These are phyloP conservation scores for Anisogramma anomala DNA, from an alignment of 2,329 filamentous ascomycete species.

Conservation along the genomic window DNA sequence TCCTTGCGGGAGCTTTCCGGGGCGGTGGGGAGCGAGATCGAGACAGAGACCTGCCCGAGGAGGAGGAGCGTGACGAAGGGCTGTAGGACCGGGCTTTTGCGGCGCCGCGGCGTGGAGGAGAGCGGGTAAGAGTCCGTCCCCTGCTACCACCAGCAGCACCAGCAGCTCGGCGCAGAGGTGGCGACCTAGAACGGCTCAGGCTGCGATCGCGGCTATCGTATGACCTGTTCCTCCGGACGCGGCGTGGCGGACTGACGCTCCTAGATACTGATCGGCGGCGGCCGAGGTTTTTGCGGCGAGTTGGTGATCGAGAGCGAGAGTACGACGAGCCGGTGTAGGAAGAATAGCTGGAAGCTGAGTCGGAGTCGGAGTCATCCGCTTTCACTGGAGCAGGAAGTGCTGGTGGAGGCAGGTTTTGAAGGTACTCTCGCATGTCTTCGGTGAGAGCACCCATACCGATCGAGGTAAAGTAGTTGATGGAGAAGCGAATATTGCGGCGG, in stretches of 20 bases:
- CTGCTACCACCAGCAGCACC: slow-evolving; percentile 2
- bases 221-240: slow-evolving; percentile 6
- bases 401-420: slow-evolving; percentile 84
- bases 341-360: slow-evolving; percentile 68
- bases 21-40: slow-evolving; percentile 10
- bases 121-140: slow-evolving; percentile 12
- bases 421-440: slow-evolving; percentile 83
- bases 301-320: slow-evolving; percentile 38
- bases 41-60: slow-evolving; percentile 10
- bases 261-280: slow-evolving; percentile 27
- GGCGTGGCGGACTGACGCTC: slow-evolving; percentile 19
- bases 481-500: slow-evolving; percentile 82
- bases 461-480: slow-evolving; percentile 98
- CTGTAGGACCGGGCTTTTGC: slow-evolving; percentile 10
- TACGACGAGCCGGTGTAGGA: slow-evolving; percentile 57
- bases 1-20: slow-evolving; percentile 1
- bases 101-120: slow-evolving; percentile 6
- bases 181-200: slow-evolving; percentile 25
- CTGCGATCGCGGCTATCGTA: slow-evolving; percentile 18
- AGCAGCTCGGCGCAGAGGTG: slow-evolving; percentile 9
- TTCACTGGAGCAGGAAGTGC: slow-evolving; percentile 56
- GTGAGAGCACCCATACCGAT: slow-evolving; percentile 93
- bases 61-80: slow-evolving; percentile 11
- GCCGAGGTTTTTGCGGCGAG: slow-evolving; percentile 24
- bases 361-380: slow-evolving; percentile 50